Evolutionary conservation across 2,329 filamentous ascomycete species (phyloP).

Genomic region (Verruconis gallopava): DNA sequence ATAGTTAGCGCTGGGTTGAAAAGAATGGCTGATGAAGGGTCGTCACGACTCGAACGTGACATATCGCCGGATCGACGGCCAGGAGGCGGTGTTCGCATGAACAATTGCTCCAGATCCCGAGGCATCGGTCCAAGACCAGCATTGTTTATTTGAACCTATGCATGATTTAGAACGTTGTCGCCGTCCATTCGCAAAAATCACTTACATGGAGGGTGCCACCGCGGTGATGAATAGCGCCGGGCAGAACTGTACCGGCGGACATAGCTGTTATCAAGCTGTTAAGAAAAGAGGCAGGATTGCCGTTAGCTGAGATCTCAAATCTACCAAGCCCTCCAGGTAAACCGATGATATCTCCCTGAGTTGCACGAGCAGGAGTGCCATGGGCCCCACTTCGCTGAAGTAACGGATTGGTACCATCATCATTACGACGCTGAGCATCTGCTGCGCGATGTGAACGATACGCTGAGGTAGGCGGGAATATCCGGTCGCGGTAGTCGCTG

Average conservation of each 20-base stretch:
- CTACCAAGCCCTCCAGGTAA: constrained; percentile 17
- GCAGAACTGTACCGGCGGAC: constrained; percentile 21
- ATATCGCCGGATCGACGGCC: constrained; percentile 20
- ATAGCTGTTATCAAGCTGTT: constrained; percentile 46
- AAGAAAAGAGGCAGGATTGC: constrained; percentile 40
- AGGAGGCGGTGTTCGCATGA: neutral
- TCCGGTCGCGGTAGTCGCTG: constrained; percentile 12
- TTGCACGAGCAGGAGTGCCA: neutral
- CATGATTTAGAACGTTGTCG: too few species aligned
- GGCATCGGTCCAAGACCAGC: constrained; percentile 2
- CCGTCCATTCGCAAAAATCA: too few species aligned
- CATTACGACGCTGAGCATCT: constrained; percentile 43
- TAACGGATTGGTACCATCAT: constrained; percentile 79
- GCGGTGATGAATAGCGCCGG: neutral
- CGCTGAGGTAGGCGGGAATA: constrained; percentile 22
- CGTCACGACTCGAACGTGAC: constrained; percentile 31
- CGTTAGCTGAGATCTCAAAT: constrained; percentile 23
- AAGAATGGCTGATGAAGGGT: constrained; percentile 60
- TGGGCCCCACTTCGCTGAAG: constrained; percentile 49
- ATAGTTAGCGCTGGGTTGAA: constrained; percentile 62
- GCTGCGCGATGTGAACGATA: constrained; percentile 42
- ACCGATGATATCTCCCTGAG: neutral
- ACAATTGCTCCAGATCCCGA: constrained; percentile 4
- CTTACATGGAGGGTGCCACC: constrained; percentile 5
- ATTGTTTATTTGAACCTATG: constrained; percentile 6